These are phyloP conservation scores for Aspergillus chevalieri DNA, from an alignment of 2,329 filamentous ascomycete genomes.

Conservation along the genomic window DNA sequence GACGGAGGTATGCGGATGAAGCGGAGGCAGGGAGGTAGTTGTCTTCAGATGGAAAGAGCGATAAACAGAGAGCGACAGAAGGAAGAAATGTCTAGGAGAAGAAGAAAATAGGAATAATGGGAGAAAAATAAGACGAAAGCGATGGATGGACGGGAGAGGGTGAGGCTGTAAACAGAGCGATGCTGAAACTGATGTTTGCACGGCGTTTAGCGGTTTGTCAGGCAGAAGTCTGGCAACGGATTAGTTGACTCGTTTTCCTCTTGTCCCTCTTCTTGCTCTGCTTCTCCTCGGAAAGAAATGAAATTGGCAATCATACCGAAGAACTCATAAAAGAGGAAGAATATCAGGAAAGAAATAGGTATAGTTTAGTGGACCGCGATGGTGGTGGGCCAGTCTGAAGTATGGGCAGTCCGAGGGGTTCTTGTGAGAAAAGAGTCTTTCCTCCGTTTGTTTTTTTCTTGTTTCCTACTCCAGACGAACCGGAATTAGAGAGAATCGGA, in stretches of 20 bases:
- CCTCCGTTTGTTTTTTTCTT: neutral
- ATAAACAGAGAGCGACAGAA: neutral
- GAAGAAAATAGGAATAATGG: neutral
- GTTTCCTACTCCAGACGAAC: neutral
- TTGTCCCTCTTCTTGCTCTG: neutral
- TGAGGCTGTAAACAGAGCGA: constrained; percentile 3
- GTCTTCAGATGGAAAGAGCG: neutral
- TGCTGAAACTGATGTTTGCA: constrained; percentile 22
- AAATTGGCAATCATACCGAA: neutral
- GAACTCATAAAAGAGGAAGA: neutral
- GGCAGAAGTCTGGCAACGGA: neutral
- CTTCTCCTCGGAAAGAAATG: neutral
- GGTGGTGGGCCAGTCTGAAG: neutral
- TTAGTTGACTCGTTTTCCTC: neutral
- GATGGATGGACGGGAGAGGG: constrained; percentile 2
- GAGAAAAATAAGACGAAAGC: neutral
- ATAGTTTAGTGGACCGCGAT: neutral
- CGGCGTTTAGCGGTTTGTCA: constrained; percentile 13
- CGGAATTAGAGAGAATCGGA: neutral
- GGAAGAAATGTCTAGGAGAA: neutral
- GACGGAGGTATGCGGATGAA: neutral
- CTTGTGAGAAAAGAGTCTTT: neutral
- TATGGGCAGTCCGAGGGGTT: neutral
- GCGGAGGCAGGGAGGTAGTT: neutral
- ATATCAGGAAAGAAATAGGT: neutral